Conservation (phyloP, 1,284 basidiomycete genomes). For the Porogramme epimiltina region DNA sequence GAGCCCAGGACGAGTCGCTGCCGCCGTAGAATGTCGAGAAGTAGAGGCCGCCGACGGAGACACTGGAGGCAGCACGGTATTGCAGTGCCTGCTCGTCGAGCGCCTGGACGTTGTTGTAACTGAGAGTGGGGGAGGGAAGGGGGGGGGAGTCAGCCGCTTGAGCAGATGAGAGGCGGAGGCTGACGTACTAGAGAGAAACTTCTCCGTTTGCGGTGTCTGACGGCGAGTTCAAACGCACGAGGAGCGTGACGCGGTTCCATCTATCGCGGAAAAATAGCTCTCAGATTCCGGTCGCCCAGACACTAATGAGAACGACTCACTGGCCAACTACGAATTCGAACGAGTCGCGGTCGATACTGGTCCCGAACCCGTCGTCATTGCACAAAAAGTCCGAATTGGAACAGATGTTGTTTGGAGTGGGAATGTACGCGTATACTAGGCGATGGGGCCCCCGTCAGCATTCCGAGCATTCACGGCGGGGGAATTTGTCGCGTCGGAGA, state of each 20-base stretch:
- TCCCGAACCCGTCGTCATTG: constrained; percentile 43
- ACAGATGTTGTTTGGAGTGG: constrained; percentile 28
- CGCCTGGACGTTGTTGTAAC: constrained; percentile 34
- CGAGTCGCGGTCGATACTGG: constrained; percentile 41
- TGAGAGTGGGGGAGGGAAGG: constrained; percentile 1
- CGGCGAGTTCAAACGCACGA: constrained; percentile 32
- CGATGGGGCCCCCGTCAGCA: no score
- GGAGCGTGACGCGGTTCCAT: constrained; percentile 32
- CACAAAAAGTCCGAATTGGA: constrained; percentile 32
- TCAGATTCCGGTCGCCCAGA: no score
- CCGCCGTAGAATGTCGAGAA: constrained; percentile 72
- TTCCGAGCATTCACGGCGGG: no score
- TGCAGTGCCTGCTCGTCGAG: constrained; percentile 27
- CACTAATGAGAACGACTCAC: constrained; percentile 39
- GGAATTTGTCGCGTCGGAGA: background rate
- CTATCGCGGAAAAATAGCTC: constrained; percentile 12
- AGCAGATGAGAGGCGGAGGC: background rate
- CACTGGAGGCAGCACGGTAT: constrained; percentile 25
- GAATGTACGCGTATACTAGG: constrained; percentile 39
- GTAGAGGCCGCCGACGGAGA: constrained; percentile 52
- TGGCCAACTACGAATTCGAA: constrained; percentile 47
- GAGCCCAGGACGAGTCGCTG: constrained; percentile 64
- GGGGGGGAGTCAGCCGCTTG: background rate
- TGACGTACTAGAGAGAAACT: constrained; percentile 30
- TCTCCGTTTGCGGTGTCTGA: constrained; percentile 29